Base-by-base conservation (phyloP, 2,329 filamentous ascomycete species). In the Cordyceps tenuipes region DNA sequence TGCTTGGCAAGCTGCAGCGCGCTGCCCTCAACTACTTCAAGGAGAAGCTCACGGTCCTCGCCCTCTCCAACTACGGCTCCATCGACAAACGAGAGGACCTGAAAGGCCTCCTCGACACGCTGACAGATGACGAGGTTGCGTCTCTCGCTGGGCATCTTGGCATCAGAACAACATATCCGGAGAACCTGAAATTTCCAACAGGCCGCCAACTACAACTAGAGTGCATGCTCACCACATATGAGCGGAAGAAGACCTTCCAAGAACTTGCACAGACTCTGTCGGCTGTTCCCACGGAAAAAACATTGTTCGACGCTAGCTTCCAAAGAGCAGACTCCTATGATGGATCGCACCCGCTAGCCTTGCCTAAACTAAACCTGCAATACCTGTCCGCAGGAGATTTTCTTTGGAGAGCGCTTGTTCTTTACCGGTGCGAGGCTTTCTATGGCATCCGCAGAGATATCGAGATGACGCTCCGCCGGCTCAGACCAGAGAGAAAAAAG, bases 311-410 rank as follows among this genome's bases (percentile, higher is more conserved):
- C 62, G 80, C 80, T 55, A 84, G 85, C 29, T 82, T 96, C 57
- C 74, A 92, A 60, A 84, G 91, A 61, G 93, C 93, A 60, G 92
- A 97, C 67, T 81, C 80, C 8, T 97, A 97, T 67, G 88, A 96
- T 71, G 92, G 92, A 29, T 91, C 90, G 26, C 84, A 84, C 52
- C 92, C 94, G 5, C 79, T 99, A 61, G 90, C 94, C 3, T 85
- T 99, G 48, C 94, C 94, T 3, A 99, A 99, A 71, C 76, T 97
- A 50, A 99, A 97, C 67, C 77, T 99, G 31, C 94, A 99, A 69
- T 99, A 99, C 72, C 79, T 99, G 15, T 96, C 92, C 3, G 85
- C 96, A 55, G 91, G 91, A 3, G 94, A 99, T 72, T 99, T 99
- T 67, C 76, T 99, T n/a, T 99, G 92, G 91, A 84, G 95, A 63